These are phyloP conservation scores for Cladophialophora exuberans DNA, from an alignment of 2,329 filamentous ascomycete genomes.

Conservation along the genomic window DNA sequence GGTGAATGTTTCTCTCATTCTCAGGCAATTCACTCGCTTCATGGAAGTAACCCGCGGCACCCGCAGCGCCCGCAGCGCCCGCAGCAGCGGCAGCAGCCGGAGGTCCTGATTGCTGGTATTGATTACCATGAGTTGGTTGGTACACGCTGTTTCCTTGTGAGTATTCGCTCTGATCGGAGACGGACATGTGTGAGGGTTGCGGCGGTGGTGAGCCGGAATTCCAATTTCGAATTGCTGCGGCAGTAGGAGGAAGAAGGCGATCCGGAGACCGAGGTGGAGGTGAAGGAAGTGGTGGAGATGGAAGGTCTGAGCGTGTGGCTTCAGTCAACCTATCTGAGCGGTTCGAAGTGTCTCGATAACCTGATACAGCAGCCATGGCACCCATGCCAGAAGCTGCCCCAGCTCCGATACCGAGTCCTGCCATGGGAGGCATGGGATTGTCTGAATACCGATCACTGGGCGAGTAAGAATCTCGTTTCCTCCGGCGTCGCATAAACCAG, in stretches of 20 bases:
- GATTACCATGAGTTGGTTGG: constrained; percentile 5
- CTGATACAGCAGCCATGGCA: constrained; percentile 23
- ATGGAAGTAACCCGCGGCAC: constrained; percentile 9
- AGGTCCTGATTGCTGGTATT: background rate
- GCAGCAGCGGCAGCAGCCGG: constrained; percentile 1
- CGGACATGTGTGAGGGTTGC: constrained; percentile 21
- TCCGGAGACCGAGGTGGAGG: constrained; percentile 27
- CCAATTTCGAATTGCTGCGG: constrained; percentile 14
- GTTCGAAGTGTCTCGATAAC: constrained; percentile 22
- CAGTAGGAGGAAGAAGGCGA: constrained; percentile 21
- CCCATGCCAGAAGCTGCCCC: constrained; percentile 19
- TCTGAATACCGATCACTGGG: constrained; percentile 25
- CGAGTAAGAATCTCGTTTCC: constrained; percentile 26
- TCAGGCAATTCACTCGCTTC: constrained; percentile 18
- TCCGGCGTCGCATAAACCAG: constrained; percentile 29
- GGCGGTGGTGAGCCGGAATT: constrained; percentile 17
- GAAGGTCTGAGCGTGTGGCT: constrained; percentile 26
- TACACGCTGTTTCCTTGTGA: constrained; percentile 11
- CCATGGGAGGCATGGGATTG: constrained; percentile 22
- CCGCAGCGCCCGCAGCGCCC: background rate
- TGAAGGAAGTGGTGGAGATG: constrained; percentile 25
- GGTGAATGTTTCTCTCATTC: constrained; percentile 16
- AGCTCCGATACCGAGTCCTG: constrained; percentile 18
- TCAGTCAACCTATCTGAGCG: constrained; percentile 18
- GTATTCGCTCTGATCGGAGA: constrained; percentile 30